A percentile compares a stretch with the other conserved stretches of the same genome.
phyloP scores from a whole-genome alignment of 768 basidiomycete species.

The Suillus subaureus region DNA sequence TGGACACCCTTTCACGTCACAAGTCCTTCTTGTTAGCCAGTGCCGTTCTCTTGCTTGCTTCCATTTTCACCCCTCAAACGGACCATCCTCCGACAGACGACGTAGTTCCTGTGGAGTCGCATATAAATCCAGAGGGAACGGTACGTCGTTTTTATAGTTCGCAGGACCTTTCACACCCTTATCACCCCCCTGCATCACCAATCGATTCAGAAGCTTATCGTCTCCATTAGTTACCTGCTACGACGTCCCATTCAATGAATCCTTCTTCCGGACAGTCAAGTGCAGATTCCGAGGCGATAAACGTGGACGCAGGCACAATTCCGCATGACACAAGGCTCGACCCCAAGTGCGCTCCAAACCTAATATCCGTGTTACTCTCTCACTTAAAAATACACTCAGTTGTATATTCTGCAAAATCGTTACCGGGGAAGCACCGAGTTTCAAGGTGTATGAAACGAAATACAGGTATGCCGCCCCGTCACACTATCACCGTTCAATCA shows the following conservation, averaged over 20 bases:
- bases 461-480: slow-evolving; percentile 28
- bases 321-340: not conserved
- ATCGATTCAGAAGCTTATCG: not conserved
- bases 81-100: not conserved
- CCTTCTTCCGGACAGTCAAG: not conserved
- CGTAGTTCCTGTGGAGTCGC: not conserved
- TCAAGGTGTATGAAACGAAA: slow-evolving; percentile 43
- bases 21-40: not conserved
- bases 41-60: not conserved
- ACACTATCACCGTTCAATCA: not conserved
- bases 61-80: not conserved
- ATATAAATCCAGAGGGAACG: not conserved
- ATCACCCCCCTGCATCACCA: not conserved
- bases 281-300: not conserved
- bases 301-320: not conserved
- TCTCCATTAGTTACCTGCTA: not conserved
- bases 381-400: not conserved
- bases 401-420: slow-evolving; percentile 9
- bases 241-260: not conserved
- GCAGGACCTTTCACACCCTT: not conserved
- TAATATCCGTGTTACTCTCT: not conserved
- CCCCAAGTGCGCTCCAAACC: not conserved
- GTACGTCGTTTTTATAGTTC: not conserved
- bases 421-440: slow-evolving; percentile 37
- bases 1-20: slow-evolving; percentile 1